phyloP scores from a whole-genome alignment of 140 eudicot genomes.

The Stevia rebaudiana region DNA sequence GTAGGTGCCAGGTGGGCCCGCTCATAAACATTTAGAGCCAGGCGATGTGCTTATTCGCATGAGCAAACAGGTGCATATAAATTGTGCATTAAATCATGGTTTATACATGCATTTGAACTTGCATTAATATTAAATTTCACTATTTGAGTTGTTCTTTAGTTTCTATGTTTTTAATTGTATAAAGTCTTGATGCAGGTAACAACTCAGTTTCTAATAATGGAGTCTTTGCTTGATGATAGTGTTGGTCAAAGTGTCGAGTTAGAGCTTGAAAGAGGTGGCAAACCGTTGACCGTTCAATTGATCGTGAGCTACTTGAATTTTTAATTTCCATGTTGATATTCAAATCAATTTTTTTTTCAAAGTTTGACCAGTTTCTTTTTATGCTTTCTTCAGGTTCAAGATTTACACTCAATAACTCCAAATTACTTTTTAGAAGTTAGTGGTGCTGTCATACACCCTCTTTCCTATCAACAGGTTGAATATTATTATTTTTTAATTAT shows the following conservation, averaged over 20 bases:
- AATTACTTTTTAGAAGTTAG: constrained; percentile 87
- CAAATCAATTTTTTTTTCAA: background rate
- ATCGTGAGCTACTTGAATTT: constrained; percentile 35
- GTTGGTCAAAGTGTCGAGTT: constrained; percentile 68
- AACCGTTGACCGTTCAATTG: constrained; percentile 64
- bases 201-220: constrained; percentile 88
- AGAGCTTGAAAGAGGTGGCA: constrained; percentile 93
- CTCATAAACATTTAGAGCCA: constrained; percentile 74
- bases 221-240: constrained; percentile 73
- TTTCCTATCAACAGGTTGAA: constrained; percentile 94
- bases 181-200: constrained; percentile 56
- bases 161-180: background rate
- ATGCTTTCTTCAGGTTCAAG: constrained; percentile 63
- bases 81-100: background rate
- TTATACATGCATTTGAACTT: too few relatives aligned
- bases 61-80: constrained; percentile 58
- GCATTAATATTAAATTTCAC: background rate
- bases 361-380: background rate
- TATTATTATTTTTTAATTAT: background rate
- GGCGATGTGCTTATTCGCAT: constrained; percentile 86
- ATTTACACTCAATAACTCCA: constrained; percentile 85
- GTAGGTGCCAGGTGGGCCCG: constrained; percentile 98
- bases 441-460: constrained; percentile 88
- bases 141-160: background rate
- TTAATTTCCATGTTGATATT: background rate